phyloP scores from a whole-genome alignment of 768 basidiomycete genomes.

The Amanita thiersii region DNA sequence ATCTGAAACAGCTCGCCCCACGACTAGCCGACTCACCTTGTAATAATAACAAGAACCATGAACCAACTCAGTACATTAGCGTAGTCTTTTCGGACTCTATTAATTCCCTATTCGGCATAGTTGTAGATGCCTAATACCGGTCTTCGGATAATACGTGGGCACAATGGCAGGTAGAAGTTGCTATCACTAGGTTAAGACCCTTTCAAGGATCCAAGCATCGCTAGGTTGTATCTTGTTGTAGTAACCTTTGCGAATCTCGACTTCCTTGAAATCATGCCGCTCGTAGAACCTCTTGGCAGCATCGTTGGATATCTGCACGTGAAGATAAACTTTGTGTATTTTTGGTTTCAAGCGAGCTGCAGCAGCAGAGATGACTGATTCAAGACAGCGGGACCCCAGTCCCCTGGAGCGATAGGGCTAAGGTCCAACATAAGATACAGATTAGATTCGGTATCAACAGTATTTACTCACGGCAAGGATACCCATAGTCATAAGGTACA shows the following conservation, averaged over 20 bases:
- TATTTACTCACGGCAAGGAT: constrained; percentile 66
- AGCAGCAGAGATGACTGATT: constrained; percentile 61
- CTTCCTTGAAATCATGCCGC: constrained; percentile 70
- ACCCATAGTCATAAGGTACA: constrained; percentile 92
- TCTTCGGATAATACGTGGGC: too few species aligned
- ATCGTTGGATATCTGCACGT: constrained; percentile 79
- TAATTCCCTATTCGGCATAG: too few species aligned
- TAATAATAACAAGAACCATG: neutral
- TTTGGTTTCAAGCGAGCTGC: constrained; percentile 47
- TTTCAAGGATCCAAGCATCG: constrained; percentile 85
- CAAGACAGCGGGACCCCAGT: constrained; percentile 65
- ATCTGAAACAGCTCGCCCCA: neutral
- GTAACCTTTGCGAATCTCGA: constrained; percentile 60
- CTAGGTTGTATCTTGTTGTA: constrained; percentile 85
- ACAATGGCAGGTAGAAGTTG: too few species aligned
- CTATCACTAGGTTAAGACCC: constrained; percentile 26
- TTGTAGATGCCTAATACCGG: too few species aligned
- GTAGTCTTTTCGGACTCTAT: too few species aligned
- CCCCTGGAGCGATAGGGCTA: constrained; percentile 82
- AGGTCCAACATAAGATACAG: neutral
- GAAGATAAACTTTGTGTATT: constrained; percentile 69
- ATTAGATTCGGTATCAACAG: neutral
- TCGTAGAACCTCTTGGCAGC: constrained; percentile 80
- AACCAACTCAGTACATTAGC: too few species aligned
- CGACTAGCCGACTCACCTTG: neutral